Evolutionary conservation across 2,329 filamentous ascomycete genomes (phyloP).

Genomic region (Tolypocladium cylindrosporum): DNA sequence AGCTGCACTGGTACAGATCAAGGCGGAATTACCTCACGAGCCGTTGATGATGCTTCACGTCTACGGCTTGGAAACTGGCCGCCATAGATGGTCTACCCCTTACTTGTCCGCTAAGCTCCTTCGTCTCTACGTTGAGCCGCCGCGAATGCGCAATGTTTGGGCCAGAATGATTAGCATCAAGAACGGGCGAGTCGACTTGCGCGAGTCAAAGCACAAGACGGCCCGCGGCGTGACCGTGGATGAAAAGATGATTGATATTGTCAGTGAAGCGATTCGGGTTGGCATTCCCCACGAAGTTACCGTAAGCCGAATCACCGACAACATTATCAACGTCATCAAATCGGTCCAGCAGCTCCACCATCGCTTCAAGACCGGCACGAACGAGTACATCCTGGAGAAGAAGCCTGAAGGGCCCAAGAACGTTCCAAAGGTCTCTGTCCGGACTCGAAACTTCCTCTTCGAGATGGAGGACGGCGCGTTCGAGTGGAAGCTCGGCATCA

Average conservation of each 20-base stretch:
- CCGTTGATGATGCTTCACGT: constrained; percentile 88
- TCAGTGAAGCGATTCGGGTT: constrained; percentile 75
- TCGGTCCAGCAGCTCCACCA: constrained; percentile 86
- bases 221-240: constrained; percentile 48
- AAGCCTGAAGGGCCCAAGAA: constrained; percentile 75
- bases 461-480: constrained; percentile 94
- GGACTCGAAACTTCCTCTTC: constrained; percentile 73
- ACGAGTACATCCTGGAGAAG: constrained; percentile 83
- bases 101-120: constrained; percentile 69
- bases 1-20: constrained; percentile 73
- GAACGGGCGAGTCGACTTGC: constrained; percentile 66
- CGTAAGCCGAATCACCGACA: constrained; percentile 86
- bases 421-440: constrained; percentile 76
- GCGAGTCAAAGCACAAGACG: constrained; percentile 63
- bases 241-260: constrained; percentile 76
- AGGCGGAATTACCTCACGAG: constrained; percentile 78
- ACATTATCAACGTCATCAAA: constrained; percentile 79
- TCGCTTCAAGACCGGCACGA: constrained; percentile 76
- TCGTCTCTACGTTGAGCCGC: constrained; percentile 80
- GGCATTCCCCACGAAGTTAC: constrained; percentile 87
- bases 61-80: constrained; percentile 70
- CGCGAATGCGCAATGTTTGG: constrained; percentile 76
- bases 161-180: constrained; percentile 79
- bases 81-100: constrained; percentile 79
- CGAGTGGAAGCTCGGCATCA: constrained; percentile 92